phyloP scores from a whole-genome alignment of 1,284 basidiomycete species.

The Rhodotorula glutinis region DNA sequence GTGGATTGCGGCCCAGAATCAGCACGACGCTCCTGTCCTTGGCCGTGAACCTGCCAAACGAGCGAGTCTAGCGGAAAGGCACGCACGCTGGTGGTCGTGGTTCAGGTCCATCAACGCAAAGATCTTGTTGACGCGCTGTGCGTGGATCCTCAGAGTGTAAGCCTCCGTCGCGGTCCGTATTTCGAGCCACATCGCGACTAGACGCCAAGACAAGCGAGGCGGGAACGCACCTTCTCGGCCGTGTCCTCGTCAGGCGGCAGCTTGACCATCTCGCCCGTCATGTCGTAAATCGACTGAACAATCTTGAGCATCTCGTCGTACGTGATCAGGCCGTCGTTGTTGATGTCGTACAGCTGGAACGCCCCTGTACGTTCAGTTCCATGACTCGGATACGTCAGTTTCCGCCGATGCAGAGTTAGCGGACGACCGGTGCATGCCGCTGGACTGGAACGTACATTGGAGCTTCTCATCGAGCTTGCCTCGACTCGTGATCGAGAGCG shows the following conservation, averaged over 20 bases:
- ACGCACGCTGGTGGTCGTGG: constrained; percentile 40
- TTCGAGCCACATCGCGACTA: too few relatives aligned
- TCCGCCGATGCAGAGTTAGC: too few relatives aligned
- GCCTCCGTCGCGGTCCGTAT: too few relatives aligned
- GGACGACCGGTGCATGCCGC: too few relatives aligned
- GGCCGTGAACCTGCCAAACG: too few relatives aligned
- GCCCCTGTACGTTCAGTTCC: constrained; percentile 65
- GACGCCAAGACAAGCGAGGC: not conserved
- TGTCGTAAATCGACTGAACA: constrained; percentile 94
- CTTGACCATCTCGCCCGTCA: constrained; percentile 95
- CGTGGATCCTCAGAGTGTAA: not conserved
- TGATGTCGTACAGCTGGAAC: constrained; percentile 98
- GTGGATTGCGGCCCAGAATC: not conserved
- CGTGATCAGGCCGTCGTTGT: constrained; percentile 93
- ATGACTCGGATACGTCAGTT: too few relatives aligned
- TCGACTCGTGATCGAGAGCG: constrained; percentile 88
- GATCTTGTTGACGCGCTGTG: constrained; percentile 81
- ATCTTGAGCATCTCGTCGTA: constrained; percentile 99
- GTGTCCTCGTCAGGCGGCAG: constrained; percentile 97
- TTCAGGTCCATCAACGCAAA: constrained; percentile 45
- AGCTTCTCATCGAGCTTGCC: constrained; percentile 97
- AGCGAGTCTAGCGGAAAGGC: too few relatives aligned
- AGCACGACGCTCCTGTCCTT: not conserved
- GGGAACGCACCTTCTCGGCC: constrained; percentile 80
- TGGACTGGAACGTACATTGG: constrained; percentile 66